Base-by-base conservation (phyloP, 2,329 filamentous ascomycete species). In the Penicillium sp. region DNA sequence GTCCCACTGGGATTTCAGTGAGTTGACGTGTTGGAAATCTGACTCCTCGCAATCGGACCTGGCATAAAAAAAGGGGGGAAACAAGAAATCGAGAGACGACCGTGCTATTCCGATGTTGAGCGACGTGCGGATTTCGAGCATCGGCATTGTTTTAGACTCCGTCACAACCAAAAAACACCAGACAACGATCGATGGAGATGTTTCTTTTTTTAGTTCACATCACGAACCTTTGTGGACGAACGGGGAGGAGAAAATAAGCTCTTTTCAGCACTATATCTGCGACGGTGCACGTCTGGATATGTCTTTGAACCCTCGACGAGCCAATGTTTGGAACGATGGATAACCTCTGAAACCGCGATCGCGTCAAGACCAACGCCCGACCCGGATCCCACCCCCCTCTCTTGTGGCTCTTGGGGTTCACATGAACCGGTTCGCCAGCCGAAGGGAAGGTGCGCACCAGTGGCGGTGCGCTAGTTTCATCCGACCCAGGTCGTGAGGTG, bases 311-410 rank as follows among this genome's bases (percentile, higher is more conserved):
- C 49, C 25, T 48, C 25, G 35, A 35, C 16, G 48, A 37, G 7
- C 19, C 33, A 19, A 58, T 43, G 54, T 61, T 57, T 57, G 54
- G 59, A 40, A 61, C 19, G 54, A 42, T 26, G 38, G 52, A 49
- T 43, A 37, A 43, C 51, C n/a, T 22, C 35, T 65, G 63, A 68
- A 67, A 67, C 61, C 52, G 33, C 59, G 61, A 65, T 63, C 60
- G 59, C 63, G 42, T 65, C 65, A 62, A 43, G 55, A 60, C 60
- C 56, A 48, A 55, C 55, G 26, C 16, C 45, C 25, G 43, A 33
- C n/a, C 45, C 33, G 45, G 45, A 30, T 28, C 26, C 45, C n/a
- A 8, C n/a, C 28, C 46, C 26, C 26, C 2, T 11, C 6, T 5
- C 33, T 49, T 28, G 22, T 22, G 19, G 51, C 37, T 55, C 26